These are phyloP conservation scores for Nemania serpens DNA, from an alignment of 2,329 filamentous ascomycete species.

Conservation along the genomic window DNA sequence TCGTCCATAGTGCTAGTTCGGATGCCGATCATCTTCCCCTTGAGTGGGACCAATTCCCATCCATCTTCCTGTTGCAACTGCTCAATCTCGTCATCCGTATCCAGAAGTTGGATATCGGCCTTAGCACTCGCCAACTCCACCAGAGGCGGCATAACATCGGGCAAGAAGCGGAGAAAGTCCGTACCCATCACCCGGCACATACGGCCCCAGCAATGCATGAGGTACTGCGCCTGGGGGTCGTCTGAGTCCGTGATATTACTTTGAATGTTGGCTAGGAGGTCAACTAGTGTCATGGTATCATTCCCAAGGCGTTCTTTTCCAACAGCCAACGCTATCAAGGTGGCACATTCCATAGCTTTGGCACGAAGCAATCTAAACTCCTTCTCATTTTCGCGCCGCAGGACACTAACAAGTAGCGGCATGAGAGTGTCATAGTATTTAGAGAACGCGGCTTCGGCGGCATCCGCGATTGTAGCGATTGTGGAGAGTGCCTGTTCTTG, in stretches of 20 bases:
- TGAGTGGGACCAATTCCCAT: slow-evolving; percentile 95
- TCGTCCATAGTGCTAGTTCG: slow-evolving; percentile 96
- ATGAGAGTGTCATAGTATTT: slow-evolving; percentile 97
- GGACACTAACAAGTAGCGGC: slow-evolving; percentile 88
- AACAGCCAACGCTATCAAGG: slow-evolving; percentile 91
- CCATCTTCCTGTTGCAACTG: slow-evolving; percentile 93
- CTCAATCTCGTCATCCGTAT: slow-evolving; percentile 93
- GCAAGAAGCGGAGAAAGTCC: slow-evolving; percentile 91
- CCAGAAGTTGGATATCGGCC: slow-evolving; percentile 93
- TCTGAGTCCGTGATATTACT: slow-evolving; percentile 85
- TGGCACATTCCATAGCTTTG: slow-evolving; percentile 99
- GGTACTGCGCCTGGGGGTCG: slow-evolving; percentile 93
- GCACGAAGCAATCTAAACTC: slow-evolving; percentile 89
- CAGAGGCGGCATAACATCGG: slow-evolving; percentile 91
- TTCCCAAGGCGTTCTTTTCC: slow-evolving; percentile 88
- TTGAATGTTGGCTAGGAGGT: slow-evolving; percentile 86
- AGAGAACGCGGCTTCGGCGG: slow-evolving; percentile 89
- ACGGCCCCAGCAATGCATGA: slow-evolving; percentile 98
- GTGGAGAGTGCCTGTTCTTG: slow-evolving; percentile 97
- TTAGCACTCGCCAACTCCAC: slow-evolving; percentile 91
- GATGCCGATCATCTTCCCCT: slow-evolving; percentile 98
- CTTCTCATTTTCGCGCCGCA: slow-evolving; percentile 89
- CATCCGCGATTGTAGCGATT: slow-evolving; percentile 98
- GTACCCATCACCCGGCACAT: slow-evolving; percentile 94
- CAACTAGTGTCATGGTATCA: slow-evolving; percentile 85